These are phyloP conservation scores for Trametes cubensis DNA, from an alignment of 768 basidiomycete genomes.

Conservation along the genomic window DNA sequence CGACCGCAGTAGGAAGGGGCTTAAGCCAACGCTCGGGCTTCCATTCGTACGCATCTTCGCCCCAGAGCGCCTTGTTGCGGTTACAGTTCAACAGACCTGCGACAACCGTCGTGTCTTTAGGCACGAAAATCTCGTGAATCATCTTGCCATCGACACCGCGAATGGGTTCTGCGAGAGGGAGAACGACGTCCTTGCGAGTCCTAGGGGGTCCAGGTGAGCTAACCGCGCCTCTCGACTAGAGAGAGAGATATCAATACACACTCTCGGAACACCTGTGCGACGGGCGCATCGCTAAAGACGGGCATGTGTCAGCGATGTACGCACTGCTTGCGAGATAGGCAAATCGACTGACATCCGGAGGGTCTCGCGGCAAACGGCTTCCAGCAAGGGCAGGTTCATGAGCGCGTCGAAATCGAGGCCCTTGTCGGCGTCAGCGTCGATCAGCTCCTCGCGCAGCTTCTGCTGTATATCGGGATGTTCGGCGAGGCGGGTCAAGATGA, in stretches of 20 bases:
- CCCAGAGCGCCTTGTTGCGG: slow-evolving; percentile 38
- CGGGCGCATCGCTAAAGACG: slow-evolving; percentile 45
- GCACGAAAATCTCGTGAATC: slow-evolving; percentile 41
- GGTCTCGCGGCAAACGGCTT: slow-evolving; percentile 19
- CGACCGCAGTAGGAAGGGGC: slow-evolving; percentile 4
- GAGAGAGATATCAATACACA: slow-evolving; percentile 16
- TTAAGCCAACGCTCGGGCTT: slow-evolving; percentile 28
- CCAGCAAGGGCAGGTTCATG: slow-evolving; percentile 13
- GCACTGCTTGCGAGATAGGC: slow-evolving; percentile 13
- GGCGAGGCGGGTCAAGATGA: slow-evolving; percentile 12
- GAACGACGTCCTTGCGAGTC: slow-evolving; percentile 37
- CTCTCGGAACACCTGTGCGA: slow-evolving; percentile 41
- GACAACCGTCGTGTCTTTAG: slow-evolving; percentile 41
- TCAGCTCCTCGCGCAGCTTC: slow-evolving; percentile 19
- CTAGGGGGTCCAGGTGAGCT: slow-evolving; percentile 27
- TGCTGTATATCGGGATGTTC: slow-evolving; percentile 20
- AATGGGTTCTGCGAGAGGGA: slow-evolving; percentile 46
- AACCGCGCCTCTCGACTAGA: background rate
- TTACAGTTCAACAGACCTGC: slow-evolving; percentile 49
- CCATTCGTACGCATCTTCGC: slow-evolving; percentile 41
- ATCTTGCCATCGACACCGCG: slow-evolving; percentile 39
- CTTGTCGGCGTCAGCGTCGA: slow-evolving; percentile 5
- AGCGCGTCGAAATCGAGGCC: slow-evolving; percentile 20
- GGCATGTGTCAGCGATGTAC: background rate
- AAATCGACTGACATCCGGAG: slow-evolving; percentile 10